phyloP scores from a whole-genome alignment of 2,329 filamentous ascomycete species.

The Moelleriella libera region DNA sequence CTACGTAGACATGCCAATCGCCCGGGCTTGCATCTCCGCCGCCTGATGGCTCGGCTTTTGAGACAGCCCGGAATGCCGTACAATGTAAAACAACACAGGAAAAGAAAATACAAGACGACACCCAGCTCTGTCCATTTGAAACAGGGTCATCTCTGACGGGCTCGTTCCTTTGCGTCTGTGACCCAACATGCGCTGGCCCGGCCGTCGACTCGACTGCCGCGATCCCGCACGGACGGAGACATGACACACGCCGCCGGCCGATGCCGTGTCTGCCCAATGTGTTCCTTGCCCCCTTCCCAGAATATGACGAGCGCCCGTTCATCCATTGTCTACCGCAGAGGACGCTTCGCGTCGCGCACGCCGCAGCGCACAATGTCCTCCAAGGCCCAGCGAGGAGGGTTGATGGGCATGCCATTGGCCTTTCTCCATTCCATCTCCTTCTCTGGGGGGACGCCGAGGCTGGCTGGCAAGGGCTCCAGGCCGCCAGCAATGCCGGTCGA shows the following conservation, averaged over 20 bases:
- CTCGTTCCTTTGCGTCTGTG: neutral
- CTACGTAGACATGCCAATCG: no score
- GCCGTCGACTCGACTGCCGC: neutral
- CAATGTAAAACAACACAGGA: neutral
- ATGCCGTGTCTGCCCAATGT: neutral
- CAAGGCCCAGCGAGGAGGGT: conserved; percentile 69
- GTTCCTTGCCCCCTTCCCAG: neutral
- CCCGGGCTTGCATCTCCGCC: no score
- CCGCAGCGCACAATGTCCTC: conserved; percentile 66
- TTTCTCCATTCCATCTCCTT: conserved; percentile 56
- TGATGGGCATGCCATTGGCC: conserved; percentile 51
- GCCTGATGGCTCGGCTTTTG: neutral
- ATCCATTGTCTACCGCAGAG: conserved; percentile 37
- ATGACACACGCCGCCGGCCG: neutral
- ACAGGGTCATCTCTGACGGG: no score
- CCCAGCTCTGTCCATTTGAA: neutral
- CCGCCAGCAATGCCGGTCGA: conserved; percentile 92
- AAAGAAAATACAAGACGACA: neutral
- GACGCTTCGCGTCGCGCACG: conserved; percentile 60
- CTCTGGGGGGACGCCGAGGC: conserved; percentile 52
- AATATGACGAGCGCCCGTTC: neutral
- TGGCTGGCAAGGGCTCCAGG: conserved; percentile 59
- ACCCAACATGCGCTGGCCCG: neutral
- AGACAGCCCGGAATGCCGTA: neutral
- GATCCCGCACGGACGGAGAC: neutral